These are phyloP conservation scores for Phytopythium aichiense DNA, from an alignment of 352 stramenopile species.

Conservation along the genomic window DNA sequence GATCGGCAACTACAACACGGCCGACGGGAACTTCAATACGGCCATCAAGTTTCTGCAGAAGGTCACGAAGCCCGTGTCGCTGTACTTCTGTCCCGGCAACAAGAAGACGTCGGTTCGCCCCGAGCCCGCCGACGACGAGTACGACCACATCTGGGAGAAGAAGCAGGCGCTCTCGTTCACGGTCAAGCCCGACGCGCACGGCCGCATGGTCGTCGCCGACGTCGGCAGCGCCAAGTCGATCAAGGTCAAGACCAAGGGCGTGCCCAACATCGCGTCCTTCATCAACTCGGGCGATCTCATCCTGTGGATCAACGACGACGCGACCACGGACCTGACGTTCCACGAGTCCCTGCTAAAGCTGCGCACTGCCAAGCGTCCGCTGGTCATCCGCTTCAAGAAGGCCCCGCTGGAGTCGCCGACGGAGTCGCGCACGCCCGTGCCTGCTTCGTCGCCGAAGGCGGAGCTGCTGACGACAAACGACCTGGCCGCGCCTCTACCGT, in stretches of 20 bases:
- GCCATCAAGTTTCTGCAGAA: slow-evolving; percentile 89
- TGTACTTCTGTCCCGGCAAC: slow-evolving; percentile 82
- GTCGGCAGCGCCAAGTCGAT: slow-evolving; percentile 83
- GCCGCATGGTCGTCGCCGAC: slow-evolving; percentile 77
- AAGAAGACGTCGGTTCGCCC: slow-evolving; percentile 74
- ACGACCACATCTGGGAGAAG: slow-evolving; percentile 88
- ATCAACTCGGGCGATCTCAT: slow-evolving; percentile 66
- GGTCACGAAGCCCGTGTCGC: slow-evolving; percentile 77
- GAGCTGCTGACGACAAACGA: slow-evolving; percentile 13
- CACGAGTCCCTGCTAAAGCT: slow-evolving; percentile 82
- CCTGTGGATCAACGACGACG: slow-evolving; percentile 84
- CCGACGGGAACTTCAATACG: slow-evolving; percentile 85
- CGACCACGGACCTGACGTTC: slow-evolving; percentile 66
- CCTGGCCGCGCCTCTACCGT: slow-evolving; percentile 6
- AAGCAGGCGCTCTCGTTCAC: slow-evolving; percentile 85
- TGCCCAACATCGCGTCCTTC: slow-evolving; percentile 39
- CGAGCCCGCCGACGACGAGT: slow-evolving; percentile 65
- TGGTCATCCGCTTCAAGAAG: slow-evolving; percentile 85
- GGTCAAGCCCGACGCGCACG: slow-evolving; percentile 55
- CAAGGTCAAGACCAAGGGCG: slow-evolving; percentile 75
- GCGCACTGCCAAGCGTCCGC: slow-evolving; percentile 72
- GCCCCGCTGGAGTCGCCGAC: slow-evolving; percentile 38
- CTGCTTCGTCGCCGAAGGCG: slow-evolving; percentile 18
- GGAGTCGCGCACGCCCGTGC: slow-evolving; percentile 12
- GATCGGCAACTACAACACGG: slow-evolving; percentile 81